Conservation (phyloP, 2,329 filamentous ascomycete species). For the Fusarium staphyleae region DNA sequence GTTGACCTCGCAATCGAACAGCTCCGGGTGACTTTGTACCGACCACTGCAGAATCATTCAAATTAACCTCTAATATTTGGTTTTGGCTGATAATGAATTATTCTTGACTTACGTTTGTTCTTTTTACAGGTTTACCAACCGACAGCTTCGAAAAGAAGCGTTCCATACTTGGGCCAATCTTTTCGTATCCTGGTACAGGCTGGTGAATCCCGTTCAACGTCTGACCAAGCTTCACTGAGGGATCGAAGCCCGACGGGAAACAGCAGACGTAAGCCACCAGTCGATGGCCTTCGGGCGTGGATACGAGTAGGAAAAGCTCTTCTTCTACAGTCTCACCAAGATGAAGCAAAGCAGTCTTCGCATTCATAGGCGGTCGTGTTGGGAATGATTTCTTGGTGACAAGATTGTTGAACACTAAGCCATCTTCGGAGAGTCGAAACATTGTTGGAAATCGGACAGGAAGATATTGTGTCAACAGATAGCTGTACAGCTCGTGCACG, state of each 20-base stretch:
- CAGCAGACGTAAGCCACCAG: slow-evolving; percentile 59
- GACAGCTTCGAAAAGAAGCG: slow-evolving; percentile 57
- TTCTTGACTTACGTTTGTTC: slow-evolving; percentile 53
- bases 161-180: slow-evolving; percentile 63
- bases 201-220: slow-evolving; percentile 60
- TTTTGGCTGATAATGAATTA: no score
- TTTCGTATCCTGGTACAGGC: slow-evolving; percentile 60
- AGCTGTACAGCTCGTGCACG: slow-evolving; percentile 58
- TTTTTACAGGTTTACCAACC: slow-evolving; percentile 57
- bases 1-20: slow-evolving; percentile 27
- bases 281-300: slow-evolving; percentile 51
- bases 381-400: slow-evolving; percentile 47
- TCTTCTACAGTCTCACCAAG: slow-evolving; percentile 49
- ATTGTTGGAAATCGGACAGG: slow-evolving; percentile 57
- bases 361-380: neutral
- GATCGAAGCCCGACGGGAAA: slow-evolving; percentile 60
- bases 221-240: slow-evolving; percentile 56
- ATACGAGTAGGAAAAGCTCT: slow-evolving; percentile 58
- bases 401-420: slow-evolving; percentile 48
- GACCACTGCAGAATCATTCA: slow-evolving; percentile 25
- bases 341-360: neutral
- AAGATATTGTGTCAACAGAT: slow-evolving; percentile 56
- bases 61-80: neutral
- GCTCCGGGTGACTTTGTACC: slow-evolving; percentile 29
- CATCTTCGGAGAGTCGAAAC: slow-evolving; percentile 50